phyloP scores from a whole-genome alignment of 768 basidiomycete species.

The Termitomyces titanicus region DNA sequence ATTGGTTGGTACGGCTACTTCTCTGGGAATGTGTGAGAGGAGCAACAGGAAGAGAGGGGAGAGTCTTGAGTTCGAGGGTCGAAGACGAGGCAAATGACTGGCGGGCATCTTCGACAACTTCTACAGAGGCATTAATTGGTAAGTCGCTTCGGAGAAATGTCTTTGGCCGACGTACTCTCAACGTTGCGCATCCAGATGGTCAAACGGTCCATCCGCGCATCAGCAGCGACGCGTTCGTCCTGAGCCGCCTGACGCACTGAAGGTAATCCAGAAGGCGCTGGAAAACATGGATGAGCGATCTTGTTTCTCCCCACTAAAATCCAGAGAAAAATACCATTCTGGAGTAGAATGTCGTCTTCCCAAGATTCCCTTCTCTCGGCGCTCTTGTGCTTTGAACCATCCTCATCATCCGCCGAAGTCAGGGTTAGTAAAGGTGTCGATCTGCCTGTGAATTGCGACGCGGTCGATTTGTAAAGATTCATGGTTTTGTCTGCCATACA shows the following conservation, averaged over 20 bases:
- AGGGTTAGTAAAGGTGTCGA: conserved; percentile 41
- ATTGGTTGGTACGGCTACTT: conserved; percentile 36
- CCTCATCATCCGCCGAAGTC: conserved; percentile 26
- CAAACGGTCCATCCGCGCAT: conserved; percentile 64
- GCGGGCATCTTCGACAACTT: conserved; percentile 78
- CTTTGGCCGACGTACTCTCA: conserved; percentile 56
- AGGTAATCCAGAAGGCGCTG: conserved; percentile 50
- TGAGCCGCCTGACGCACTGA: conserved; percentile 50
- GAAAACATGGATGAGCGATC: conserved; percentile 1
- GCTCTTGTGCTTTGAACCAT: conserved; percentile 19
- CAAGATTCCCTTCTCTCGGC: conserved; percentile 36
- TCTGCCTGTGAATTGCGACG: conserved; percentile 38
- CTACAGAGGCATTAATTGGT: conserved; percentile 33
- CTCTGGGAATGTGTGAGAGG: conserved; percentile 50
- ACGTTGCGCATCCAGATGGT: conserved; percentile 79
- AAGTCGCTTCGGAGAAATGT: background rate
- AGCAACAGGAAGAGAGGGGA: conserved; percentile 62
- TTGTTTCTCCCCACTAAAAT: background rate
- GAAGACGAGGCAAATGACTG: conserved; percentile 66
- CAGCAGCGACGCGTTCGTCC: conserved; percentile 50
- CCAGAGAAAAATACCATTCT: conserved; percentile 34
- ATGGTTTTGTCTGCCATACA: conserved; percentile 58
- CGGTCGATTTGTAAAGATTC: conserved; percentile 64
- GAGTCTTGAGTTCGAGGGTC: conserved; percentile 36
- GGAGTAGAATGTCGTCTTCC: conserved; percentile 43